Percentiles rank a stretch among this genome's conserved stretches.
Conservation (phyloP, 331 rosid species). For the Malus hybrid region DNA sequence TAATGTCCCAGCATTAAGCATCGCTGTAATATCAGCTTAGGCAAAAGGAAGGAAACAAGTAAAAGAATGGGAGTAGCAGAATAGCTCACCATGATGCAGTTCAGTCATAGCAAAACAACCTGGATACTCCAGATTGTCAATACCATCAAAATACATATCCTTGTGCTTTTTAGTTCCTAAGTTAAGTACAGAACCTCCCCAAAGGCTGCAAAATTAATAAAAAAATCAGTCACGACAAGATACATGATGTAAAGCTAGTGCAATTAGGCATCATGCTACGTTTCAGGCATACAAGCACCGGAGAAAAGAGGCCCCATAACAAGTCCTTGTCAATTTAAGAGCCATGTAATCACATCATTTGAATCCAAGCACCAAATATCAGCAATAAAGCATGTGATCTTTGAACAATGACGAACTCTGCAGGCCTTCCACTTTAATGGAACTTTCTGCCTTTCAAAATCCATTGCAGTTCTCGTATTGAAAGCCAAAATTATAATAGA, state of each 20-base stretch:
- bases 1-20: neutral
- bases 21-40: neutral
- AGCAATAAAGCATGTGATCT: neutral
- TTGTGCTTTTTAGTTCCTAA: constrained; percentile 85
- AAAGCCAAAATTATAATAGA: neutral
- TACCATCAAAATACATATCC: constrained; percentile 82
- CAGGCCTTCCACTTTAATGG: neutral
- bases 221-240: neutral
- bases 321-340: neutral
- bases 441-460: neutral
- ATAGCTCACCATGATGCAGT: constrained; percentile 71
- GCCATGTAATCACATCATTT: neutral
- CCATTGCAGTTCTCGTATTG: too few species aligned
- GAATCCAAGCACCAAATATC: neutral
- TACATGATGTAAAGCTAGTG: neutral
- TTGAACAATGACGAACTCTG: neutral
- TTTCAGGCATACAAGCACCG: neutral
- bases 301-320: neutral
- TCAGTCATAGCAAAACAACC: constrained; percentile 99
- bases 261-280: neutral
- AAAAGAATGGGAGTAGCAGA: neutral
- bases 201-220: constrained; percentile 41
- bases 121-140: constrained; percentile 71
- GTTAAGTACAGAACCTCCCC: constrained; percentile 95
- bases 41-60: neutral